Conservation (phyloP, 768 basidiomycete species). For the Hygrocybe punicea region DNA sequence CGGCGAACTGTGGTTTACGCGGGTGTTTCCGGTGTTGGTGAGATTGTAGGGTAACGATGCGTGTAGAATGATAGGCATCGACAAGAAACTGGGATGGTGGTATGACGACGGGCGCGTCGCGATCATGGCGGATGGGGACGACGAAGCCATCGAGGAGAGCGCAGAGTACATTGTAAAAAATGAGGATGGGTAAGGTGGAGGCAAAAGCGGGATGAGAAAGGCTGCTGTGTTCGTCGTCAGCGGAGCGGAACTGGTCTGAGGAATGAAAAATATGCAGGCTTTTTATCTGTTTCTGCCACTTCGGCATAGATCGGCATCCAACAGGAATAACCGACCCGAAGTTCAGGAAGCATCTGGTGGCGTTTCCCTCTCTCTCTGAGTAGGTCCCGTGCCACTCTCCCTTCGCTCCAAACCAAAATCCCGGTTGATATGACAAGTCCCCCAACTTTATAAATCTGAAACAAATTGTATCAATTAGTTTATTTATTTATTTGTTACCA, state of each 20-base stretch:
- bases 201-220: conserved; percentile 5
- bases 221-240: too few relatives aligned
- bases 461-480: conserved; percentile 11
- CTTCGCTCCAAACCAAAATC: conserved; percentile 13
- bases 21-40: conserved; percentile 22
- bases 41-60: neutral
- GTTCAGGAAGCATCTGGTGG: conserved; percentile 28
- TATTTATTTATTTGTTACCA: neutral
- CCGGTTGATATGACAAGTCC: conserved; percentile 40
- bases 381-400: conserved; percentile 30
- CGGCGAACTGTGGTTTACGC: conserved; percentile 55
- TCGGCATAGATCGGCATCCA: conserved; percentile 24
- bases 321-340: conserved; percentile 8
- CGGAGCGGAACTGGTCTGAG: conserved; percentile 10
- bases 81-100: conserved; percentile 2
- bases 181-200: neutral
- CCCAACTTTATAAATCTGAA: conserved; percentile 9
- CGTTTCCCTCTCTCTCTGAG: conserved; percentile 21
- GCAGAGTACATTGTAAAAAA: conserved; percentile 3
- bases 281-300: conserved; percentile 31
- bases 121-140: conserved; percentile 21
- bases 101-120: conserved; percentile 13
- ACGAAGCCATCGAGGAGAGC: conserved; percentile 20
- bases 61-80: neutral
- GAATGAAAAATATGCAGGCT: conserved; percentile 20